Conservation (phyloP, 2,329 filamentous ascomycete species). For the Sclerotinia nivalis region DNA sequence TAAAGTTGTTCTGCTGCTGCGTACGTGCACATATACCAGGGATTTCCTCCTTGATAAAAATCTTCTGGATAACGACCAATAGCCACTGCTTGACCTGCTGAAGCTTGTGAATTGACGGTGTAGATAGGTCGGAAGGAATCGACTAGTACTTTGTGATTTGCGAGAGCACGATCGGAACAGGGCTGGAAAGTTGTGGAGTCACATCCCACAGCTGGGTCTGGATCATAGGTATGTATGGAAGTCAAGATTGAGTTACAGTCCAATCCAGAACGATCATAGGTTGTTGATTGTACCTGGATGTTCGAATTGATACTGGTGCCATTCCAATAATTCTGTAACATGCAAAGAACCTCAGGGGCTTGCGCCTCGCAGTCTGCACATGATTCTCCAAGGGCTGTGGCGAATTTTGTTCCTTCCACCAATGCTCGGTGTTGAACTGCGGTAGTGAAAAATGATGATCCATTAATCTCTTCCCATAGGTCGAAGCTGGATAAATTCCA, state of each 20-base stretch:
- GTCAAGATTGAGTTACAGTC: conserved; percentile 70
- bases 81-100: conserved; percentile 59
- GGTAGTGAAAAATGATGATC: conserved; percentile 77
- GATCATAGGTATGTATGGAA: conserved; percentile 69
- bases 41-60: conserved; percentile 73
- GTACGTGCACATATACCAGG: conserved; percentile 66
- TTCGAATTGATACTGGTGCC: conserved; percentile 67
- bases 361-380: conserved; percentile 60
- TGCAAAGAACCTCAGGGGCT: conserved; percentile 70
- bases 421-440: conserved; percentile 62
- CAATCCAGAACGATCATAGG: conserved; percentile 62
- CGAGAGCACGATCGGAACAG: conserved; percentile 52
- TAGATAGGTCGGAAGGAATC: conserved; percentile 71
- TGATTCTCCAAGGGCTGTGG: conserved; percentile 58
- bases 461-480: conserved; percentile 79
- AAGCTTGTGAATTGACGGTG: conserved; percentile 64
- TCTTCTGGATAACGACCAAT: conserved; percentile 71
- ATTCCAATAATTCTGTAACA: conserved; percentile 74
- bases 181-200: conserved; percentile 75
- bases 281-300: conserved; percentile 53
- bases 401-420: conserved; percentile 66
- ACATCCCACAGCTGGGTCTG: conserved; percentile 55
- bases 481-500: conserved; percentile 68
- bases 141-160: conserved; percentile 73
- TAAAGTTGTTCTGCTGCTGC: conserved; percentile 51